Base-by-base conservation (phyloP, 2,329 filamentous ascomycete genomes). In the Microdochium trichocladiopsis region DNA sequence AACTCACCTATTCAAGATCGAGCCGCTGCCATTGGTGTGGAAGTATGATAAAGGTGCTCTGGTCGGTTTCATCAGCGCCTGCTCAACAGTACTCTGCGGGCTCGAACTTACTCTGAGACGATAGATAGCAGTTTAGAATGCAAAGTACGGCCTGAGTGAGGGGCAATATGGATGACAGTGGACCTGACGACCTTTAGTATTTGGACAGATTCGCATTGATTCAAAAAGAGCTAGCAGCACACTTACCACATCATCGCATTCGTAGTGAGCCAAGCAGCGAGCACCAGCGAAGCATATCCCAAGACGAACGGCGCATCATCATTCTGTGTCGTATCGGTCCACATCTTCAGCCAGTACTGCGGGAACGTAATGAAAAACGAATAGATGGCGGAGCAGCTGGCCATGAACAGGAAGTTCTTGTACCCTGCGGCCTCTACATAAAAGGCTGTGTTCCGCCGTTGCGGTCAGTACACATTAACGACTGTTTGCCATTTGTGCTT, bases 111-210 rank as follows among this genome's bases (percentile, higher is more conserved):
- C 47, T 8, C 73, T 63, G 10, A 55, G 58, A 16, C 58, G 51
- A 52, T 73, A 69, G 24, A 25, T 14, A 9, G 14, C 36, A 25
- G 11, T 23, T 37, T 23, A 33, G 25, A 33, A 2, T 69, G 68
- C 4, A 80, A 60, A 1, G 80, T 53, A 1, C 45, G 47, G 1
- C 72, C 72, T 2, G 72, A 74, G 24, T 59, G 59, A 2, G 69
- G 66, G 5, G 70, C 69, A 31, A 74, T 51, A 11, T 59, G 60
- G 6, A 72, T 63, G 0, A 62, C 12, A 16, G 60, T 61, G 4
- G 63, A 58, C 64, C 71, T 72, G 49, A 22, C 25, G 14, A 8
- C 8, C 28, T 8, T 50, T 25, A 53, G 33, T n/a, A n/a, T 47
- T 37, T 22, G 25, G 18, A 54, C 25, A 51, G 25, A 51, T 18